These are phyloP conservation scores for Viola odorata DNA, from an alignment of 345 rosid genomes.

Conservation along the genomic window DNA sequence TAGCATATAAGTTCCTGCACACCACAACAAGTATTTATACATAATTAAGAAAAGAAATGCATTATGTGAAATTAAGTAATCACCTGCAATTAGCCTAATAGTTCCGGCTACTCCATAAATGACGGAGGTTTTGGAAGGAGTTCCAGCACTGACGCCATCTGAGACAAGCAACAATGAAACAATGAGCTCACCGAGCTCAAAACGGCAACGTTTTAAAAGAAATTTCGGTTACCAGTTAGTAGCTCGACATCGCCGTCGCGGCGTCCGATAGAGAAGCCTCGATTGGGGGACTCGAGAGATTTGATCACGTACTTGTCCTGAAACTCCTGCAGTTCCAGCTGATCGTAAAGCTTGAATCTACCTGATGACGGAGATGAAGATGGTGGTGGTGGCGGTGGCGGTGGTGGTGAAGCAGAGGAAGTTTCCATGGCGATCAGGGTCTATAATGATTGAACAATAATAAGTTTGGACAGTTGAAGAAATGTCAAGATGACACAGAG, in stretches of 20 bases:
- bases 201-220: not conserved
- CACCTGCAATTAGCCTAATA: conserved; percentile 84
- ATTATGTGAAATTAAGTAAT: not conserved
- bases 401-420: too few species aligned
- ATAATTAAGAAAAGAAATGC: not conserved
- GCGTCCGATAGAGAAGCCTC: conserved; percentile 71
- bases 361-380: conserved; percentile 5
- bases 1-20: conserved; percentile 65
- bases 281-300: conserved; percentile 44
- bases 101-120: conserved; percentile 86
- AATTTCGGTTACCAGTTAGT: conserved; percentile 35
- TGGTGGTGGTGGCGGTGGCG: conserved; percentile 7
- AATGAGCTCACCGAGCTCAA: not conserved
- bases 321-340: conserved; percentile 65
- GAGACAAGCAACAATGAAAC: conserved; percentile 10
- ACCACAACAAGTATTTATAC: not conserved
- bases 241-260: conserved; percentile 57
- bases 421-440: too few species aligned
- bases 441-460: too few species aligned
- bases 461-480: too few species aligned
- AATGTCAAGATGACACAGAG: too few species aligned
- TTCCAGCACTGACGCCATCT: conserved; percentile 41
- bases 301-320: conserved; percentile 67
- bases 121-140: conserved; percentile 42
- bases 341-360: conserved; percentile 66